Evolutionary conservation across 2,329 filamentous ascomycete species (phyloP).

Genomic region (Periconia sp.): DNA sequence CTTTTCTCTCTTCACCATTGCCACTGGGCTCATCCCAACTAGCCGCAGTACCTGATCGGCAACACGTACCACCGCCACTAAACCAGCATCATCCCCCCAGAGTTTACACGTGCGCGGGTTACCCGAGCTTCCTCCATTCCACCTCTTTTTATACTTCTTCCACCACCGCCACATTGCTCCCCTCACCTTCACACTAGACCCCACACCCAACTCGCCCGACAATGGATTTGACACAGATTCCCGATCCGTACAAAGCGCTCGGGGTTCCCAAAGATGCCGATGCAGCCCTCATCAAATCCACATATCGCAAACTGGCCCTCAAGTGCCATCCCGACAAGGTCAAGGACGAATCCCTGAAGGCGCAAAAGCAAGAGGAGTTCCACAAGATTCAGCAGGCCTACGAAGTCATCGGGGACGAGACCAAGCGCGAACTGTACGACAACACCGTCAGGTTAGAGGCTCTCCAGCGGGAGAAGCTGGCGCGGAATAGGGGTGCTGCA

Average conservation of each 20-base stretch:
- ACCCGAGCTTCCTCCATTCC: neutral
- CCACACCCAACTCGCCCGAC: slow-evolving; percentile 48
- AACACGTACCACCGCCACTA: slow-evolving; percentile 22
- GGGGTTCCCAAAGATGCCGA: slow-evolving; percentile 74
- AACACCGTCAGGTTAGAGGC: slow-evolving; percentile 69
- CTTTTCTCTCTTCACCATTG: neutral
- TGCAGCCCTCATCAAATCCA: slow-evolving; percentile 70
- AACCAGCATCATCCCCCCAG: slow-evolving; percentile 11
- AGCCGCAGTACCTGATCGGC: slow-evolving; percentile 6
- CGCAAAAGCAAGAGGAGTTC: slow-evolving; percentile 81
- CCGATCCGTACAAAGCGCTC: slow-evolving; percentile 79
- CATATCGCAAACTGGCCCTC: slow-evolving; percentile 82
- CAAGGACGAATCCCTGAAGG: slow-evolving; percentile 74
- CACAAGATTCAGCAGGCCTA: slow-evolving; percentile 92
- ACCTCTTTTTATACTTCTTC: neutral
- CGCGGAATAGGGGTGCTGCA: slow-evolving; percentile 36
- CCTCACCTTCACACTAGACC: slow-evolving; percentile 9
- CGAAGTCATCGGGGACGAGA: slow-evolving; percentile 81
- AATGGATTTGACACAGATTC: slow-evolving; percentile 51
- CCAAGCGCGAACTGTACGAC: slow-evolving; percentile 74
- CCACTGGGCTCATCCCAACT: neutral
- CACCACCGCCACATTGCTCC: neutral
- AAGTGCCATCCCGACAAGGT: slow-evolving; percentile 93
- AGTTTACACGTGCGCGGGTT: slow-evolving; percentile 13
- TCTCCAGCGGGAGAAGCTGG: slow-evolving; percentile 59